Evolutionary conservation across 2,329 filamentous ascomycete genomes (phyloP), one percentile per base, ranked within the genome.

Genomic region (Metarhizium humberi): DNA sequence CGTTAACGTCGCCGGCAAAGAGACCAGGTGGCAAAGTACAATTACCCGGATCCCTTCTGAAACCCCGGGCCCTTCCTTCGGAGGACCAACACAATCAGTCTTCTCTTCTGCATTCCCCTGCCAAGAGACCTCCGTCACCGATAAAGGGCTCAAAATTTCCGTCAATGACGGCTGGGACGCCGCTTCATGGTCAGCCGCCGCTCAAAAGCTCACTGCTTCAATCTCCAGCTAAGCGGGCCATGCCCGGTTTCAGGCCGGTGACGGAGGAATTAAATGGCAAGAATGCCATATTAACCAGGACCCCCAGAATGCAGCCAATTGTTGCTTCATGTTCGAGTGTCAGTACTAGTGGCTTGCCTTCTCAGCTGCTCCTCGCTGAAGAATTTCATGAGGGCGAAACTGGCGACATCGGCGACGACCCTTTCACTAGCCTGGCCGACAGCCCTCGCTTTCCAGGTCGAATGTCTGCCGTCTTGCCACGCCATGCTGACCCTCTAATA

Each of bases 1-100:
- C 75, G 0, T 70, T 84, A 64, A 80, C 75, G 58, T 80, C 78
- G 2, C 81, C 82, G 0, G 78, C 82, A 1, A 81, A 80, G 63
- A 67, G 67, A 36, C 69, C 71, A 32, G 66, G 65, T 16, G 20
- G 45, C 13, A 55, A 62, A 20, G 54, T 67, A 48, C 56, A 64
- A 14, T 59, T 72, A 6, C 69, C 67, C 11, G 66, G 65, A 6
- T 69, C 72, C n/a, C 60, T 65, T 50, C 55, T 70, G 56, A 71
- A 69, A 51, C 54, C 63, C 4, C 50, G 18, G 36, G 18, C 56
- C 2, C 56, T 55, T n/a, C 53, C 57, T 16, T 43, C 43, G 10
- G 53, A 51, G 1, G 57, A 60, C 1, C 56, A 61, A n/a, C 30
- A 55, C 10, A 61, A 49, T 36, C 61, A 62, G 6, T 50, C 56